Base-by-base conservation (phyloP, 75 land plant species). In the Pinus albicaulis region DNA sequence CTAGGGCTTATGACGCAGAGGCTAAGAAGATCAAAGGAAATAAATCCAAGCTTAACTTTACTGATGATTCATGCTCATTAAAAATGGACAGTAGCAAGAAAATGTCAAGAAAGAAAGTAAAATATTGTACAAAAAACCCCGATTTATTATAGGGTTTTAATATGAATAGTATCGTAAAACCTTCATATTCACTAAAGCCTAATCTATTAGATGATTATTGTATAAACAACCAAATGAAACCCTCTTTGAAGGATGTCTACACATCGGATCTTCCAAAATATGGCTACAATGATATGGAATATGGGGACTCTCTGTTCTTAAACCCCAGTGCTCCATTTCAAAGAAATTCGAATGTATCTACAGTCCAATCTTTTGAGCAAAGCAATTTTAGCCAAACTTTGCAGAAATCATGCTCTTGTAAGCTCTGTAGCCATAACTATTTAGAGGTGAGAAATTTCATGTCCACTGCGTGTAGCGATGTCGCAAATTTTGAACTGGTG, bases 31-130 rank as follows among this genome's bases (percentile, higher is more conserved):
- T n/a, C n/a, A n/a, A n/a, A n/a, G n/a, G n/a, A n/a, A n/a, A n/a
- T n/a, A n/a, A n/a, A n/a, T n/a, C n/a, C n/a, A n/a, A n/a, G n/a
- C n/a, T n/a, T n/a, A n/a, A 61, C 13, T 61, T 61, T 61, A 15
- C n/a, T n/a, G n/a, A 61, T 61, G 64, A 61, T 7, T 61, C 25
- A 11, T 61, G 15, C 13, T 14, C 64, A 10, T 1, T 5, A 15
- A 61, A 61, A 61, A 7, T n/a, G n/a, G n/a, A n/a, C n/a, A n/a
- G n/a, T n/a, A n/a, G 64, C 15, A 61, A 61, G 64, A 61, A 61
- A 61, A 28, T 25, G 31, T 61, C 12, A 28, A 28, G 64, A 15
- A 61, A 61, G 13, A 61, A 8, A 15, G 64, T 28, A 12, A 61
- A 61, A 15, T 4, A 12, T 11, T 61, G 64, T 24, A 61, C 23